Conservation (phyloP, 2,329 filamentous ascomycete genomes). For the Madurella fahalii region DNA sequence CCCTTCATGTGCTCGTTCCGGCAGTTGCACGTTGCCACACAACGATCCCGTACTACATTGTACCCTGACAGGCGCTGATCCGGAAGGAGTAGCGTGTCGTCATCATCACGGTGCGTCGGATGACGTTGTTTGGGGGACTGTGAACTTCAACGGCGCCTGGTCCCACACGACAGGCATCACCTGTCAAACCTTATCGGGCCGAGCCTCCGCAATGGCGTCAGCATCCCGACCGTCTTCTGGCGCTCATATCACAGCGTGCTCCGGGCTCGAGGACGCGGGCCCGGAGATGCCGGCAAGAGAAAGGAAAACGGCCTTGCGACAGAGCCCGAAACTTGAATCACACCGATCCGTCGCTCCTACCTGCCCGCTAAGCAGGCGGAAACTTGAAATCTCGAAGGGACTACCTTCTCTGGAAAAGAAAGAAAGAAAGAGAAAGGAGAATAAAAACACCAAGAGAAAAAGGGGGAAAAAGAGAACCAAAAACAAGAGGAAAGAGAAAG, state of each 20-base stretch:
- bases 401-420: conserved; percentile 12
- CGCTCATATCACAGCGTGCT: neutral
- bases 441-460: conserved; percentile 26
- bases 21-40: neutral
- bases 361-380: neutral
- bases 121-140: neutral
- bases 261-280: neutral
- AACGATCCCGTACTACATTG: neutral
- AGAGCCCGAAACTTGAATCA: neutral
- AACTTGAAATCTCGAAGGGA: neutral
- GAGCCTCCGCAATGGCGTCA: neutral
- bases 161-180: neutral
- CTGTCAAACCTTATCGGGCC: neutral
- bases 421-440: conserved; percentile 29
- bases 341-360: neutral
- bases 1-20: neutral
- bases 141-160: neutral
- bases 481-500: conserved; percentile 29
- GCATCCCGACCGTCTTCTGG: neutral
- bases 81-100: neutral
- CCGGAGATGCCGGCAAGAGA: too few species aligned
- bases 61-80: neutral
- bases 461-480: conserved; percentile 25
- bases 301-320: neutral
- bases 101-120: neutral